Percentiles rank a stretch among this genome's conserved stretches.
Evolutionary conservation across 768 basidiomycete species (phyloP).

Genomic region (Tremella mesenterica): DNA sequence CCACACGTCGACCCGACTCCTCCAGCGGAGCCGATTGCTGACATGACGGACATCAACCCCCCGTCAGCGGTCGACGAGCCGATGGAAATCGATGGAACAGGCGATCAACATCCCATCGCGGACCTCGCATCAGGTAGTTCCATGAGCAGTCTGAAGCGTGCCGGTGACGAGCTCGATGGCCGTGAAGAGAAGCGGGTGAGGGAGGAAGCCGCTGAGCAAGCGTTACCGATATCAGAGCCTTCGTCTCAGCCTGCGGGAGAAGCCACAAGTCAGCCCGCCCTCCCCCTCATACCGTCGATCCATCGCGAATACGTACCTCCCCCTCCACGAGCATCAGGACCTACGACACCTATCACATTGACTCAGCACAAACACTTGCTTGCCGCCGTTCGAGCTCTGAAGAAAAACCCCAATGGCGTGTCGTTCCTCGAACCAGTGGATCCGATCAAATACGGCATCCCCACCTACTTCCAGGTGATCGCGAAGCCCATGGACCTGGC

Average conservation of each 20-base stretch:
- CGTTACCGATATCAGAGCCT: no score
- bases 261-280: slow-evolving; percentile 9
- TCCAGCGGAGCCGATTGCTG: background rate
- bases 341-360: slow-evolving; percentile 49
- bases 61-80: slow-evolving; percentile 7
- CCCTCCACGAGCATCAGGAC: slow-evolving; percentile 32
- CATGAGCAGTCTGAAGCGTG: slow-evolving; percentile 23
- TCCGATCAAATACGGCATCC: slow-evolving; percentile 57
- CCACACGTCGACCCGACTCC: slow-evolving; percentile 1
- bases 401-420: slow-evolving; percentile 71
- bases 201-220: slow-evolving; percentile 12
- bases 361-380: slow-evolving; percentile 72
- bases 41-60: no score
- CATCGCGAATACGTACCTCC: slow-evolving; percentile 32
- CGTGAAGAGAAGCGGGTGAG: slow-evolving; percentile 34
- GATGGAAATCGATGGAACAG: slow-evolving; percentile 28
- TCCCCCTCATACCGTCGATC: slow-evolving; percentile 14
- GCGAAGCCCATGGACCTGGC: slow-evolving; percentile 88
- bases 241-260: slow-evolving; percentile 34
- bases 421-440: slow-evolving; percentile 87
- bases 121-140: slow-evolving; percentile 12
- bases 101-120: background rate
- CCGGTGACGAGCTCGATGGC: slow-evolving; percentile 26
- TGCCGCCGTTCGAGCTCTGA: slow-evolving; percentile 68
- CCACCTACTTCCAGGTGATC: slow-evolving; percentile 79